Base-by-base conservation (phyloP, 495 filamentous ascomycete genomes). In the Parachaetomium inaequale region DNA sequence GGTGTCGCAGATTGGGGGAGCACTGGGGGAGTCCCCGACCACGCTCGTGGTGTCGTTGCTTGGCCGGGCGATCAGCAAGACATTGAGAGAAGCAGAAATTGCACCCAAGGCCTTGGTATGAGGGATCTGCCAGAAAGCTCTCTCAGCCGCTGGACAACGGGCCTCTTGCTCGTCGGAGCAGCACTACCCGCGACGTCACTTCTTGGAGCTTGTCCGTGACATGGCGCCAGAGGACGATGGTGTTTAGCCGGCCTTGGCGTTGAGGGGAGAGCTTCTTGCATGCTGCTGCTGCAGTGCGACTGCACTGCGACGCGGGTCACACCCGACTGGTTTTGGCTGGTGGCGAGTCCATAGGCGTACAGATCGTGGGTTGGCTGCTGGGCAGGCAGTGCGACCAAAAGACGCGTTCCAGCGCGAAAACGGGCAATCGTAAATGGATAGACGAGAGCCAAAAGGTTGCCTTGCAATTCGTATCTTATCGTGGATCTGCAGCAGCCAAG, bases 191-290 rank as follows among this genome's bases (percentile, higher is more conserved):
- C 21, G 31, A 26, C 14, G 34, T 19, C 21, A 5, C 23, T 7
- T 42, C 32, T 29, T 52, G 36, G 46, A 21, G 21, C 23, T 14
- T n/a, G 2, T 4, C 54, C 2, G 2, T 5, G 28, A 51, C 23
- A 51, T 14, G 31, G 56, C 12, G 19, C 19, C 31, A 38, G 31
- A 38, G 26, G n/a, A 47, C 11, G 34, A 23, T 21, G 34, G 34
- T 46, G 58, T 61, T 61, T 53, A 61, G 12, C 58, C 58, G 58
- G 58, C 50, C 34, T 52, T 51, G 40, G 57, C 43, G 56, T 2
- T 36, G 29, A 28, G 23, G 32, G 28, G 28, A n/a, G 19, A 40
- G 57, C 57, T 49, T 32, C 40, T 15, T 46, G 12, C 36, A 31
- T 17, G 31, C 38, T 36, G 31, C 4, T 42, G 11, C 1, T 53